These are phyloP conservation scores for Entomortierella chlamydospora DNA, from an alignment of 192 early-diverging fungal genomes.

Conservation along the genomic window DNA sequence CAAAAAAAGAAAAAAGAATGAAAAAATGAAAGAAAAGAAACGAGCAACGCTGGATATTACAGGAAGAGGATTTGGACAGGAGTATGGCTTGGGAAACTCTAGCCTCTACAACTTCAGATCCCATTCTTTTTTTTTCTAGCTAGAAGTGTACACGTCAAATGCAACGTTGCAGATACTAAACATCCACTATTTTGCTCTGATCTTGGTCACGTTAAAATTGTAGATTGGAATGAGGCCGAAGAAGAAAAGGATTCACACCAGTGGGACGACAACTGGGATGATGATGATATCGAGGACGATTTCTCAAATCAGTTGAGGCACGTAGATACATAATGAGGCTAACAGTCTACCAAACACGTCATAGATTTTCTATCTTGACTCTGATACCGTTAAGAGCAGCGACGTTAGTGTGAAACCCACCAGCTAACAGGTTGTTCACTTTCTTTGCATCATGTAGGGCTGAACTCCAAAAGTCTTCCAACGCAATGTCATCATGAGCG, in stretches of 20 bases:
- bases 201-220: not conserved
- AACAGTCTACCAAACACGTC: too few species aligned
- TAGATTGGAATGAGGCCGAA: conserved; percentile 87
- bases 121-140: too few species aligned
- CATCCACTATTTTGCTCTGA: not conserved
- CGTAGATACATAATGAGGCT: not conserved
- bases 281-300: conserved; percentile 90
- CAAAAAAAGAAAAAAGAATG: too few species aligned
- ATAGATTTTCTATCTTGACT: too few species aligned
- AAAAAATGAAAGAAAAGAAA: too few species aligned
- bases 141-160: not conserved
- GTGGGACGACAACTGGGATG: conserved; percentile 95
- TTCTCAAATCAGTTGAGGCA: conserved; percentile 89
- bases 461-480: conserved; percentile 44
- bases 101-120: too few species aligned
- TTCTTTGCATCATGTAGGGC: conserved; percentile 6
- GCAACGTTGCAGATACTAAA: not conserved
- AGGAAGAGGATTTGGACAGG: too few species aligned
- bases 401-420: not conserved
- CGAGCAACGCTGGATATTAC: too few species aligned
- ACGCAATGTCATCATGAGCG: conserved; percentile 31
- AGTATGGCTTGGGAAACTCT: too few species aligned
- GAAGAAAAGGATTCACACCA: conserved; percentile 80
- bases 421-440: not conserved
- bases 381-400: too few species aligned